These are phyloP conservation scores for Phaffia rhodozyma DNA, from an alignment of 1,284 basidiomycete genomes.

Conservation along the genomic window DNA sequence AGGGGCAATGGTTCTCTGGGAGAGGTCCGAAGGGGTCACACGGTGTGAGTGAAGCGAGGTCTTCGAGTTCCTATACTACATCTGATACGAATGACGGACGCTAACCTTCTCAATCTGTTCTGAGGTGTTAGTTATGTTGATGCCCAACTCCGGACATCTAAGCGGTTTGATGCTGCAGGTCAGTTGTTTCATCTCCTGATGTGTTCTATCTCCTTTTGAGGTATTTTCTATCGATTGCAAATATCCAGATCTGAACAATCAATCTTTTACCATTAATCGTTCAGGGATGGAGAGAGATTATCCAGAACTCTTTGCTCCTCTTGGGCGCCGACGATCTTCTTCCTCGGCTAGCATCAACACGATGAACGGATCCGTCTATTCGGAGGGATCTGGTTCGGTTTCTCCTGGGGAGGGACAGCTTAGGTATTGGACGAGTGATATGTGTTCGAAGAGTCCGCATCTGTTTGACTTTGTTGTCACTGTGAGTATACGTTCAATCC, in stretches of 20 bases:
- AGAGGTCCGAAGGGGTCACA: neutral
- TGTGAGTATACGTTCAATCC: slow-evolving; percentile 41
- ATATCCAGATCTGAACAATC: no score
- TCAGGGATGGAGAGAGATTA: slow-evolving; percentile 57
- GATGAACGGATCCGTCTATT: slow-evolving; percentile 34
- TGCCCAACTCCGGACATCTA: slow-evolving; percentile 76
- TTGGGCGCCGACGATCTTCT: slow-evolving; percentile 56
- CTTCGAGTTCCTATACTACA: neutral
- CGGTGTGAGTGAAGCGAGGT: slow-evolving; percentile 1
- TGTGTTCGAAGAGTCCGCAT: slow-evolving; percentile 85
- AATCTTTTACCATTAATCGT: no score
- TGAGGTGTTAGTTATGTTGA: slow-evolving; percentile 68
- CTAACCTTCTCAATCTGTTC: slow-evolving; percentile 18
- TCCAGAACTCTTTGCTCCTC: slow-evolving; percentile 76
- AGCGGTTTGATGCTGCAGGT: slow-evolving; percentile 86
- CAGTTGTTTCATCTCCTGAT: neutral
- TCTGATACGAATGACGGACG: neutral
- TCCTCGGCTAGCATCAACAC: slow-evolving; percentile 30
- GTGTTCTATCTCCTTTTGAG: neutral
- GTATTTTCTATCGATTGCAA: neutral
- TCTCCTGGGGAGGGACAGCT: slow-evolving; percentile 61
- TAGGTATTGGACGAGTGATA: slow-evolving; percentile 92
- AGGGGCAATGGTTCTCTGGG: slow-evolving; percentile 7
- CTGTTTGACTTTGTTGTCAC: slow-evolving; percentile 98
- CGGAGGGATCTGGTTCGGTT: slow-evolving; percentile 36